phyloP scores from a whole-genome alignment of 257 asterid genomes.

The Thymus quinquecostatus region DNA sequence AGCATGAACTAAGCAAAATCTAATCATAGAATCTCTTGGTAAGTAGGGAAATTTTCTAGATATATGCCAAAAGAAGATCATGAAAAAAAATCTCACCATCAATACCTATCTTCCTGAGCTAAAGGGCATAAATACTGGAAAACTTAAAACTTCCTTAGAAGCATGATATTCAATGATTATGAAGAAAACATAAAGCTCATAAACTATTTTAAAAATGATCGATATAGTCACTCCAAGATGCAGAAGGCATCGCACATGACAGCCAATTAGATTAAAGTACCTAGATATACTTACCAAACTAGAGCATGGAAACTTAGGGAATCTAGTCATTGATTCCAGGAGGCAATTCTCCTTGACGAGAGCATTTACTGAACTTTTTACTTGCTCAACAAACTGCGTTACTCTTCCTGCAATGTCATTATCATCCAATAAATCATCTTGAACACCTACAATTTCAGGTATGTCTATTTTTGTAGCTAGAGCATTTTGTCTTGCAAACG shows the following conservation, averaged over 20 bases:
- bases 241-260: conserved; percentile 12
- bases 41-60: not conserved
- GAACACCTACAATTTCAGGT: conserved; percentile 67
- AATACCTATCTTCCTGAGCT: not conserved
- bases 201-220: not conserved
- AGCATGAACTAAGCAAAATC: conserved; percentile 4
- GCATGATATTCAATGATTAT: conserved; percentile 18
- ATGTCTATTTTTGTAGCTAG: conserved; percentile 41
- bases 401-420: conserved; percentile 71
- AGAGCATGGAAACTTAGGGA: conserved; percentile 56
- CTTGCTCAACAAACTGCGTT: conserved; percentile 49
- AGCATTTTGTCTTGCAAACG: conserved; percentile 65
- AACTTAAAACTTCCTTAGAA: conserved; percentile 8
- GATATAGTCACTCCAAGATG: not conserved
- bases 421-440: conserved; percentile 55
- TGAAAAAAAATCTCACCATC: conserved; percentile 6
- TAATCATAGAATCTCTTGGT: not conserved
- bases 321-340: conserved; percentile 58
- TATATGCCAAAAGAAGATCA: conserved; percentile 14
- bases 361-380: conserved; percentile 49
- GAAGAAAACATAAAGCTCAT: not conserved
- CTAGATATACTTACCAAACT: conserved; percentile 62
- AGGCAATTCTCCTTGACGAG: conserved; percentile 51
- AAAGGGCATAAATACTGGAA: not conserved
- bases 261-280: conserved; percentile 31